A percentile compares a stretch with the other conserved stretches of the same genome.
Conservation (phyloP, 23 red algal genomes). For the Gracilariopsis chorda region DNA sequence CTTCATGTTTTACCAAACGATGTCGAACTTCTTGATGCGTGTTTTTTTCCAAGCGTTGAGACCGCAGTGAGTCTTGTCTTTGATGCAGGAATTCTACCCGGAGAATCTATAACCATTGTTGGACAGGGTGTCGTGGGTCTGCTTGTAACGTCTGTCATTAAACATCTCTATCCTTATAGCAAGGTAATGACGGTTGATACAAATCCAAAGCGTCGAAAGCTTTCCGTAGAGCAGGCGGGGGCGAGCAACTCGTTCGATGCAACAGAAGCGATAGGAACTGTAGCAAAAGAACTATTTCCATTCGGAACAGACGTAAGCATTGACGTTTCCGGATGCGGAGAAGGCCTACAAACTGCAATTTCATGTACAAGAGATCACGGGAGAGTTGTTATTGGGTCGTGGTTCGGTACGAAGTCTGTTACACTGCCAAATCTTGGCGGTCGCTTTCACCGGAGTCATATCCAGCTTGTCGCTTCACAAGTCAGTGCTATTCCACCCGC, state of each 20-base stretch:
- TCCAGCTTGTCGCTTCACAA: conserved; percentile 71
- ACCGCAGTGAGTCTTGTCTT: conserved; percentile 67
- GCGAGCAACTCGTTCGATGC: conserved; percentile 17
- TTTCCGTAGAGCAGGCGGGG: conserved; percentile 2
- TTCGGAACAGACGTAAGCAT: conserved; percentile 47
- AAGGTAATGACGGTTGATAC: conserved; percentile 41
- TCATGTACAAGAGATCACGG: conserved; percentile 50
- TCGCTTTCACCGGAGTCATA: conserved; percentile 82
- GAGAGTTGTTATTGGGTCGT: conserved; percentile 66
- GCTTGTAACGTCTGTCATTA: conserved; percentile 22
- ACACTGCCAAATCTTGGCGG: conserved; percentile 39
- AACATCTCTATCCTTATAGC: conserved; percentile 14
- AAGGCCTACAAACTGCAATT: conserved; percentile 65
- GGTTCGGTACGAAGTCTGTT: conserved; percentile 49
- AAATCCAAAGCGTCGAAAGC: background rate
- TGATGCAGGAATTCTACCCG: conserved; percentile 49
- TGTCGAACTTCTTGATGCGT: conserved; percentile 29
- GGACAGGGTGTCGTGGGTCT: conserved; percentile 83
- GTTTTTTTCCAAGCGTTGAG: conserved; percentile 63
- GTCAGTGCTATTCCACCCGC: conserved; percentile 46
- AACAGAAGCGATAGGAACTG: background rate
- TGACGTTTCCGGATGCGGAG: conserved; percentile 65
- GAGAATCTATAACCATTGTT: conserved; percentile 58
- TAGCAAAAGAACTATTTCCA: background rate
- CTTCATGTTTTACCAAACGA: conserved; percentile 35